phyloP scores from a whole-genome alignment of 805 yeast species.

The Clavispora asparagi region DNA sequence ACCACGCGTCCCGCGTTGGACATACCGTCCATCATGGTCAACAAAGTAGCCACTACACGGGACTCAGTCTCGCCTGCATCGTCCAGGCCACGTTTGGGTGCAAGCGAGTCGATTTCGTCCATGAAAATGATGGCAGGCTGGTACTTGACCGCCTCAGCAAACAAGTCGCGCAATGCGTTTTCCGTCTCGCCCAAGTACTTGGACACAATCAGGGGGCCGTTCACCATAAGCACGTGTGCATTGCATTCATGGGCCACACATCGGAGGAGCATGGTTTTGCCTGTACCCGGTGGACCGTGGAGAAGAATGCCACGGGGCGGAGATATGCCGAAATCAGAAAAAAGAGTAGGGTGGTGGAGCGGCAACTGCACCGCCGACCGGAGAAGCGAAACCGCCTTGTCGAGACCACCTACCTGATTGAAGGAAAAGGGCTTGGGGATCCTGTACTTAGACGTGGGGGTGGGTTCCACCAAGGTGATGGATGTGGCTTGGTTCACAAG shows the following conservation, averaged over 20 bases:
- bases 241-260: conserved; percentile 74
- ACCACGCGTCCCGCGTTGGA: conserved; percentile 62
- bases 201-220: conserved; percentile 89
- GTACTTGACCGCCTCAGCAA: conserved; percentile 76
- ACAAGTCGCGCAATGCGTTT: conserved; percentile 70
- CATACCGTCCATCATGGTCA: conserved; percentile 78
- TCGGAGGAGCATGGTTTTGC: conserved; percentile 82
- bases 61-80: conserved; percentile 89
- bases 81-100: conserved; percentile 78
- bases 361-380: conserved; percentile 75
- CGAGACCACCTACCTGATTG: conserved; percentile 71
- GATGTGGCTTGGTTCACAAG: conserved; percentile 31
- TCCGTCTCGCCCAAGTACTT: conserved; percentile 95
- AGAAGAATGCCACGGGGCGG: conserved; percentile 93
- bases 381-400: conserved; percentile 54
- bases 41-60: conserved; percentile 82
- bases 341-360: conserved; percentile 67
- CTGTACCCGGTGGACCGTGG: conserved; percentile 98
- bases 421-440: conserved; percentile 44
- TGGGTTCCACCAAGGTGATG: conserved; percentile 7
- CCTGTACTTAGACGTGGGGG: conserved; percentile 23
- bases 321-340: conserved; percentile 76
- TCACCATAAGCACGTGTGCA: conserved; percentile 81
- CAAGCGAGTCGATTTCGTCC: conserved; percentile 91
- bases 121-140: conserved; percentile 87